phyloP scores from a whole-genome alignment of 345 rosid genomes.

The Eucalyptus dawsonii region DNA sequence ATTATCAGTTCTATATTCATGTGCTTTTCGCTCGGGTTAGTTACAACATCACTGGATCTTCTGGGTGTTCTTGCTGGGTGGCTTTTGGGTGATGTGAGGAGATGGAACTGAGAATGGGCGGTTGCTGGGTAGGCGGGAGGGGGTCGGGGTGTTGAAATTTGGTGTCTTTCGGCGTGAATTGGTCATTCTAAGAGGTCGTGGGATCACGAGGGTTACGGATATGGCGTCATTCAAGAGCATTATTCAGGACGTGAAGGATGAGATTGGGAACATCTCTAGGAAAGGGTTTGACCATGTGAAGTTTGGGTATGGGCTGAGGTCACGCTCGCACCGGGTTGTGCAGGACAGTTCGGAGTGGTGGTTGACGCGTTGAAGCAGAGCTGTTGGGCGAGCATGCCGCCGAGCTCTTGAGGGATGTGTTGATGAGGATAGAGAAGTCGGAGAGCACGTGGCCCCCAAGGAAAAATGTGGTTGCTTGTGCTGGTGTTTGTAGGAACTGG shows the following conservation, averaged over 20 bases:
- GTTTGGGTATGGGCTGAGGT: constrained; percentile 66
- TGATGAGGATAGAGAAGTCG: constrained; percentile 66
- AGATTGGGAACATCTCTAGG: constrained; percentile 67
- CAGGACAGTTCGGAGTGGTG: constrained; percentile 43
- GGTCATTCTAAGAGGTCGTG: neutral
- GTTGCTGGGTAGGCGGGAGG: neutral
- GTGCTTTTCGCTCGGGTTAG: neutral
- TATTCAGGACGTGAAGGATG: constrained; percentile 71
- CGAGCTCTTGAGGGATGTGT: constrained; percentile 77
- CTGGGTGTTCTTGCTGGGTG: neutral
- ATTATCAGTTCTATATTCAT: neutral
- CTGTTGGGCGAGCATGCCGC: constrained; percentile 95
- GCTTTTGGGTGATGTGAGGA: neutral
- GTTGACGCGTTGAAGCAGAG: constrained; percentile 76
- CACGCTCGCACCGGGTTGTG: constrained; percentile 77
- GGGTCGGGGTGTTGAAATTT: neutral
- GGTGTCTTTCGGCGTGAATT: neutral
- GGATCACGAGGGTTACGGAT: neutral
- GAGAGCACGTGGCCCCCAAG: constrained; percentile 70
- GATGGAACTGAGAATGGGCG: neutral
- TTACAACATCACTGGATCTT: neutral
- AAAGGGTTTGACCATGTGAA: constrained; percentile 59
- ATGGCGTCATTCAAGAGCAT: constrained; percentile 59
- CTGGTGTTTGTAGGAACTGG: constrained; percentile 93
- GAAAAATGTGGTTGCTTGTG: constrained; percentile 77